These are phyloP conservation scores for Bombardia bombarda DNA, from an alignment of 495 filamentous ascomycete species.

Conservation along the genomic window DNA sequence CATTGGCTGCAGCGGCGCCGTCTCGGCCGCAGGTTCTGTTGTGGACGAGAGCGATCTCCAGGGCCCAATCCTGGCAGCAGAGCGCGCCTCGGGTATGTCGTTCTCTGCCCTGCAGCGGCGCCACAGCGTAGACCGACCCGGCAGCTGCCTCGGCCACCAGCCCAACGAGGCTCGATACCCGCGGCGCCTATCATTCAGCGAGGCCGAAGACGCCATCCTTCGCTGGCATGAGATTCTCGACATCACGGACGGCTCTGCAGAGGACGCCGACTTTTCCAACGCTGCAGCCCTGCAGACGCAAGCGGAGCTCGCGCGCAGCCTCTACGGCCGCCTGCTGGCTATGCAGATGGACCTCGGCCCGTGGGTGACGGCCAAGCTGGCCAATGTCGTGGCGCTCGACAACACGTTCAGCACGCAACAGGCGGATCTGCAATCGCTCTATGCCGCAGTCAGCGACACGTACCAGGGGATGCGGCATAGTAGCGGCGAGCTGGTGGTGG, in stretches of 20 bases:
- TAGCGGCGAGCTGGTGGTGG: constrained; percentile 56
- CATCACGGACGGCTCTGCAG: constrained; percentile 37
- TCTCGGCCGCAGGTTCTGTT: constrained; percentile 34
- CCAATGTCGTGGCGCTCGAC: constrained; percentile 54
- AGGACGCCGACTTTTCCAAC: neutral
- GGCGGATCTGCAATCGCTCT: constrained; percentile 57
- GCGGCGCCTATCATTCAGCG: constrained; percentile 78
- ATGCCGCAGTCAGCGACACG: constrained; percentile 57
- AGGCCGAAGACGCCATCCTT: constrained; percentile 82
- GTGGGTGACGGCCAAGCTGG: constrained; percentile 62
- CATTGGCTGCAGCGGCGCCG: constrained; percentile 12
- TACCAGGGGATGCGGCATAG: constrained; percentile 57
- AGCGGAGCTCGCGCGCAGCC: constrained; percentile 52
- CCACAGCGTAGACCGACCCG: constrained; percentile 39
- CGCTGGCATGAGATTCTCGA: constrained; percentile 50
- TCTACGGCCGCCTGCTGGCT: constrained; percentile 42
- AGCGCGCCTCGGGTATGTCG: constrained; percentile 16
- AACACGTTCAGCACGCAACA: constrained; percentile 51
- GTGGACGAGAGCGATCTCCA: constrained; percentile 37
- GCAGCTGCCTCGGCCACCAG: constrained; percentile 15
- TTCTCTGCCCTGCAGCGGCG: constrained; percentile 33
- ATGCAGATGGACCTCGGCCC: constrained; percentile 44
- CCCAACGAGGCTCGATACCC: constrained; percentile 58
- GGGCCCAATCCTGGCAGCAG: constrained; percentile 29
- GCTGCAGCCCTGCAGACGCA: constrained; percentile 7